Evolutionary conservation across 2,329 filamentous ascomycete species (phyloP), one percentile per base, ranked within the genome.

Genomic region (Colletotrichum agaves): DNA sequence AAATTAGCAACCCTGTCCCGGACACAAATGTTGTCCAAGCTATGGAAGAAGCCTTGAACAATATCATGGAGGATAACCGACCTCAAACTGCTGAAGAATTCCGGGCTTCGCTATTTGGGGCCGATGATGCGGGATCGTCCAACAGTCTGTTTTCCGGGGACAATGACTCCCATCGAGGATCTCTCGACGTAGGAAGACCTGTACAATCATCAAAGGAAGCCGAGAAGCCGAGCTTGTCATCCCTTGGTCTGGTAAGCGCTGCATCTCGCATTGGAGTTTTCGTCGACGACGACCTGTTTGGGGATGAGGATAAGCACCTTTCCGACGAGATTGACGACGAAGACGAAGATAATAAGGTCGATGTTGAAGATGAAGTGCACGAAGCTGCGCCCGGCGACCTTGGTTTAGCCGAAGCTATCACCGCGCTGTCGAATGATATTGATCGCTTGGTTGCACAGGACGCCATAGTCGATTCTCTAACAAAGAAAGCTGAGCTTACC

Each of bases 311-410:
- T 73, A 94, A 90, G 73, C 93, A 93, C 72, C 83, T 94, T 5
- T 91, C 94, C 59, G 95, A 98, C 72, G 94, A 97, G 73, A 90
- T 91, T 59, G 93, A 94, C 57, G 93, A 95, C 66, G 85, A 85
- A 1, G 87, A 89, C 10, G 84, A 84, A 21, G 83, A 84, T 19
- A 82, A 83, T 2, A 83, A 84, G 12, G 83, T 84, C 3, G 88
- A 89, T 52, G 85, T 89, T 4, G 88, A 91, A 12, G 94, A 98
- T 70, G 91, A 94, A 72, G 93, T 99, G 8, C 93, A 97, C 72
- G 92, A 97, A 82, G 97, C 96, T 47, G 95, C 94, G 0, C 96
- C 97, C 1, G 96, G 96, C 41, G 96, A 99, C 76, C 86, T 99
- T 3, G 96, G 96, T 0, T 81, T 99, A 37, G 93, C 94, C 0